phyloP scores from a whole-genome alignment of 75 land plant genomes.

The Isoetes taiwanensis region DNA sequence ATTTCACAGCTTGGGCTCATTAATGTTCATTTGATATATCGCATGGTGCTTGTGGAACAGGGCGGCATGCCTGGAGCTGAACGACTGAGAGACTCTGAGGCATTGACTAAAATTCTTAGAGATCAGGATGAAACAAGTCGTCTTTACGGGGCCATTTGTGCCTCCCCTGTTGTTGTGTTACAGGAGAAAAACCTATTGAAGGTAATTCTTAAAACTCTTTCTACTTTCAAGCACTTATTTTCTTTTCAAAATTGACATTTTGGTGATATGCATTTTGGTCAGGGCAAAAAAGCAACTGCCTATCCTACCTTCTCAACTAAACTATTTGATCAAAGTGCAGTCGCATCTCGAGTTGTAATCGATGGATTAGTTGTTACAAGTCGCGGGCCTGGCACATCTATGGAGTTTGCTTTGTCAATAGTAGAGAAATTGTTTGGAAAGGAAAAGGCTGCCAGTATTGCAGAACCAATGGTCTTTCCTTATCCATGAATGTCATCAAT shows the following conservation, averaged over 20 bases:
- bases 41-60: conserved; percentile 17
- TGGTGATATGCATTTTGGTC: background rate
- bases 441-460: conserved; percentile 49
- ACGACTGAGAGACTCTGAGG: conserved; percentile 34
- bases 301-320: conserved; percentile 41
- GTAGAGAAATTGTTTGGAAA: conserved; percentile 61
- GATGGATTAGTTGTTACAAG: conserved; percentile 73
- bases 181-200: conserved; percentile 41
- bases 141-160: conserved; percentile 57
- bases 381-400: conserved; percentile 57
- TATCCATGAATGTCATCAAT: conserved; percentile 30
- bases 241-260: background rate
- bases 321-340: conserved; percentile 34
- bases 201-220: conserved; percentile 10
- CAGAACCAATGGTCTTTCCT: conserved; percentile 60
- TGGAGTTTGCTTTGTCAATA: conserved; percentile 68
- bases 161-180: conserved; percentile 57
- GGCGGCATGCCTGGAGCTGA: conserved; percentile 58
- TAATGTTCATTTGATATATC: background rate
- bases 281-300: conserved; percentile 56
- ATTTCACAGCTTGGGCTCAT: background rate
- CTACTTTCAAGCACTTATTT: background rate
- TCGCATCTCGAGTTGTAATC: conserved; percentile 47
- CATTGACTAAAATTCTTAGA: conserved; percentile 45
- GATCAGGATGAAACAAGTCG: conserved; percentile 42